Conservation (phyloP, 139 green algal species). For the Coelastrella sp. region DNA sequence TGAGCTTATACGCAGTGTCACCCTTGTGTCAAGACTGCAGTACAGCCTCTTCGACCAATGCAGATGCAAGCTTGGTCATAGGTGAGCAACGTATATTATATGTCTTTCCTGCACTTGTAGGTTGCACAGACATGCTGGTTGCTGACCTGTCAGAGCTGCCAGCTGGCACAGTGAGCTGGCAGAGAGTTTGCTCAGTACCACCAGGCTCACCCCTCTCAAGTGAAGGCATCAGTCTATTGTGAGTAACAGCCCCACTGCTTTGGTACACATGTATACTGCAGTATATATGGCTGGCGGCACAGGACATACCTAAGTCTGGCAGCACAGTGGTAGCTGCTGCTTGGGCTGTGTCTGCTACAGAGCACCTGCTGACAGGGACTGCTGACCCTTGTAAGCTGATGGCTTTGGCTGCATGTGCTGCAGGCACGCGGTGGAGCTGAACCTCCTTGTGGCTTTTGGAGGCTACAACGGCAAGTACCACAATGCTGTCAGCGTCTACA, state of each 20-base stretch:
- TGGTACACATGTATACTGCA: background rate
- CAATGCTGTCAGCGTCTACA: slow-evolving; percentile 59
- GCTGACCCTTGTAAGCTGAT: background rate
- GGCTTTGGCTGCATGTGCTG: background rate
- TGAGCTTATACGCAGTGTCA: too few species aligned
- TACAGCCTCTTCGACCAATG: too few species aligned
- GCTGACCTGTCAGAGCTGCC: slow-evolving; percentile 80
- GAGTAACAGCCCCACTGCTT: slow-evolving; percentile 9
- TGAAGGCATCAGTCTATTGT: slow-evolving; percentile 73
- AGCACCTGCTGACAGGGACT: background rate
- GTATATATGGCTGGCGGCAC: background rate
- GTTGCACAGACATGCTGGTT: slow-evolving; percentile 89
- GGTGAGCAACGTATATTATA: too few species aligned
- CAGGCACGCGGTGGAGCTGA: slow-evolving; percentile 40
- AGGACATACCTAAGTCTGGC: background rate
- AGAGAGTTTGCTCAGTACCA: slow-evolving; percentile 49
- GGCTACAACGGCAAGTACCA: slow-evolving; percentile 90
- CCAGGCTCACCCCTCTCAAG: slow-evolving; percentile 65
- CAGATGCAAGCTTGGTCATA: too few species aligned
- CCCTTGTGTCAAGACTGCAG: too few species aligned
- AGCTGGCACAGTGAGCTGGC: slow-evolving; percentile 50
- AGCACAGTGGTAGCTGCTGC: background rate
- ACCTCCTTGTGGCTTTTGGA: slow-evolving; percentile 79
- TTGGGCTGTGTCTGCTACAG: background rate
- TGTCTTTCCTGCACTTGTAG: slow-evolving; percentile 26